Conservation (phyloP, 345 rosid species). For the Erysimum cheiranthoides region DNA sequence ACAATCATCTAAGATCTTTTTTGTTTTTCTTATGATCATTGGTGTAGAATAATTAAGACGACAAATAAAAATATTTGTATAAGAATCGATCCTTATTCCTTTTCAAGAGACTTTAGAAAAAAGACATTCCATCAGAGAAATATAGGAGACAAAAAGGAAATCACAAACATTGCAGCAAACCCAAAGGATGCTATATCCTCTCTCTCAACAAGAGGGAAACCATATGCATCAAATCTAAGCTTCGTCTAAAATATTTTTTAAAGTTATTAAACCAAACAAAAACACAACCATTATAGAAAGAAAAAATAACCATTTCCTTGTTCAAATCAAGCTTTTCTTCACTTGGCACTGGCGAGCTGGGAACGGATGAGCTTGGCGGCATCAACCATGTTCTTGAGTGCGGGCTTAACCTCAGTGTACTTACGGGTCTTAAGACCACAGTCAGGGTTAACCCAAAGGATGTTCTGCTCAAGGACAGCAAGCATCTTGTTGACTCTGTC, state of each 20-base stretch:
- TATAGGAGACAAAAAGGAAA: constrained; percentile 13
- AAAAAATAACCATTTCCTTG: not conserved
- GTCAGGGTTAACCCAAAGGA: constrained; percentile 99
- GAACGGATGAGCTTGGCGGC: constrained; percentile 94
- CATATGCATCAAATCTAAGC: constrained; percentile 40
- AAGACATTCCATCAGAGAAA: constrained; percentile 36
- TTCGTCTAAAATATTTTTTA: constrained; percentile 29
- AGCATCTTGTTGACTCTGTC: constrained; percentile 99
- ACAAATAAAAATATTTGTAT: not conserved
- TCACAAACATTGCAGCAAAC: constrained; percentile 30
- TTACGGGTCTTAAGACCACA: constrained; percentile 98
- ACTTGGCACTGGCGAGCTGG: constrained; percentile 91
- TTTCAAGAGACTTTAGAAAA: constrained; percentile 32
- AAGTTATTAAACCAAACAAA: constrained; percentile 37
- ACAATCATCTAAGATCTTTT: too few species aligned
- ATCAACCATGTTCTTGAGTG: constrained; percentile 87
- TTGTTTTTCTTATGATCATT: too few species aligned
- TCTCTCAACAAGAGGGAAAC: constrained; percentile 29
- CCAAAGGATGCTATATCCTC: constrained; percentile 29
- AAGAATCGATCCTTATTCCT: constrained; percentile 35
- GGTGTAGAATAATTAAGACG: not conserved
- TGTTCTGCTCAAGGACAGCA: constrained; percentile 90
- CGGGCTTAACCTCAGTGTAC: constrained; percentile 89
- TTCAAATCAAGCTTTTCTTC: constrained; percentile 45
- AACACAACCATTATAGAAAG: constrained; percentile 38